Percentiles rank a stretch among this genome's conserved stretches.
Conservation (phyloP, 306 rosid species). For the Vigna reflexopilosa region DNA sequence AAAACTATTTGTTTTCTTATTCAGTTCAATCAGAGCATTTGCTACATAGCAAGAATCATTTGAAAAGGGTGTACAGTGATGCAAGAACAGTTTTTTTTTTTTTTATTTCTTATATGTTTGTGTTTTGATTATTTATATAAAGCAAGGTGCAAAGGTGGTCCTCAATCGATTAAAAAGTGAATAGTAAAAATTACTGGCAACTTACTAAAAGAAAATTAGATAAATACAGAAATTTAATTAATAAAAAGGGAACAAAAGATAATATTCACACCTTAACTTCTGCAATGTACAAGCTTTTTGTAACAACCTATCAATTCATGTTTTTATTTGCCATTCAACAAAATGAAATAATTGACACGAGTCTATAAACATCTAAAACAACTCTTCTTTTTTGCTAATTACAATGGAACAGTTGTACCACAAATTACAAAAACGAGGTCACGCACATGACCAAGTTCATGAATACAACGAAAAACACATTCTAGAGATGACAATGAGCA, state of each 20-base stretch:
- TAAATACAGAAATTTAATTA: neutral
- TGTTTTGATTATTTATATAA: too few species aligned
- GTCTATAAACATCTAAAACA: neutral
- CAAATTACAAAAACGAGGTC: neutral
- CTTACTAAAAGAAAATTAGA: too few species aligned
- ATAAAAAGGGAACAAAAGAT: neutral
- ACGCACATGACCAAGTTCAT: neutral
- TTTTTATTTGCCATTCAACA: neutral
- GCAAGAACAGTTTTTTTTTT: too few species aligned
- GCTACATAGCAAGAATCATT: too few species aligned
- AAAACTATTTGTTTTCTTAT: too few species aligned
- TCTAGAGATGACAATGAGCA: neutral
- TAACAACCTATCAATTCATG: neutral
- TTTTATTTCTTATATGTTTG: too few species aligned
- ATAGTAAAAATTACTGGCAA: too few species aligned
- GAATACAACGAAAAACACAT: neutral
- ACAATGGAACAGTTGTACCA: neutral
- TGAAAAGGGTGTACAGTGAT: too few species aligned
- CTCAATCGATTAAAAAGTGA: too few species aligned
- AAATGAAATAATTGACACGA: neutral
- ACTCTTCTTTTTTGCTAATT: neutral
- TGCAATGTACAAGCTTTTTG: neutral
- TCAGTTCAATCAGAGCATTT: too few species aligned
- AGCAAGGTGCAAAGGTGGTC: too few species aligned
- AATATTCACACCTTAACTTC: neutral